phyloP scores from a whole-genome alignment of 2,329 filamentous ascomycete genomes.

The Stemphylium vesicarium region DNA sequence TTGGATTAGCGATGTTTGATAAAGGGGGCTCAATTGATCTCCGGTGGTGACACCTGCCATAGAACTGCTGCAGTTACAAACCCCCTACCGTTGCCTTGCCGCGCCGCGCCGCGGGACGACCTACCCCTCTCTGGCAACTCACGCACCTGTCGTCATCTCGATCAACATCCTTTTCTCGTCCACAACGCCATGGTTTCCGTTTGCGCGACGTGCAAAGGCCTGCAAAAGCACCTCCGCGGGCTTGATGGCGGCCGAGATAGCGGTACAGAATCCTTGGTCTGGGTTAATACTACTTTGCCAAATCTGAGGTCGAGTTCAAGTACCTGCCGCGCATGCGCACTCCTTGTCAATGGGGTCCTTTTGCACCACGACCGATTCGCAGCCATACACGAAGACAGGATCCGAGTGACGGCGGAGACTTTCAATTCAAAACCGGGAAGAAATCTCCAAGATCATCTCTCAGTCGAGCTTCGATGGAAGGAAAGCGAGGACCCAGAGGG shows the following conservation, averaged over 20 bases:
- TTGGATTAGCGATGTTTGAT: conserved; percentile 5
- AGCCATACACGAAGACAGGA: conserved; percentile 29
- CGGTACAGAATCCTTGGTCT: conserved; percentile 24
- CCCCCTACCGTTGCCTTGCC: conserved; percentile 4
- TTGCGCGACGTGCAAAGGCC: conserved; percentile 43
- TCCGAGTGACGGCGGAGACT: conserved; percentile 38
- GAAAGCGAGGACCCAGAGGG: conserved; percentile 24
- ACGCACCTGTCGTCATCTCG: conserved; percentile 8
- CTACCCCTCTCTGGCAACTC: conserved; percentile 18
- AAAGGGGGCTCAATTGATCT: conserved; percentile 12
- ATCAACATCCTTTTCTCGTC: background rate
- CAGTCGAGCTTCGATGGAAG: conserved; percentile 44
- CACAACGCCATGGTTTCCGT: conserved; percentile 35
- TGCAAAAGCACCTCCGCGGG: conserved; percentile 40
- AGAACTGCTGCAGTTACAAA: conserved; percentile 8
- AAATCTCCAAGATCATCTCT: conserved; percentile 41
- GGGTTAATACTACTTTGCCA: conserved; percentile 40
- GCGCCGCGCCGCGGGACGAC: conserved; percentile 21
- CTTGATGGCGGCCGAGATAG: conserved; percentile 23
- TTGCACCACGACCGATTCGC: conserved; percentile 42
- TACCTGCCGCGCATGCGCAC: conserved; percentile 41
- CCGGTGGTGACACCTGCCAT: conserved; percentile 12
- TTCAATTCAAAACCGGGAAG: conserved; percentile 23
- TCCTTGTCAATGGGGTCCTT: conserved; percentile 43
- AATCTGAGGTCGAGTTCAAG: conserved; percentile 37